A percentile compares a stretch with the other conserved stretches of the same genome.
phyloP scores from a whole-genome alignment of 768 basidiomycete genomes.

The Hericium erinaceus region DNA sequence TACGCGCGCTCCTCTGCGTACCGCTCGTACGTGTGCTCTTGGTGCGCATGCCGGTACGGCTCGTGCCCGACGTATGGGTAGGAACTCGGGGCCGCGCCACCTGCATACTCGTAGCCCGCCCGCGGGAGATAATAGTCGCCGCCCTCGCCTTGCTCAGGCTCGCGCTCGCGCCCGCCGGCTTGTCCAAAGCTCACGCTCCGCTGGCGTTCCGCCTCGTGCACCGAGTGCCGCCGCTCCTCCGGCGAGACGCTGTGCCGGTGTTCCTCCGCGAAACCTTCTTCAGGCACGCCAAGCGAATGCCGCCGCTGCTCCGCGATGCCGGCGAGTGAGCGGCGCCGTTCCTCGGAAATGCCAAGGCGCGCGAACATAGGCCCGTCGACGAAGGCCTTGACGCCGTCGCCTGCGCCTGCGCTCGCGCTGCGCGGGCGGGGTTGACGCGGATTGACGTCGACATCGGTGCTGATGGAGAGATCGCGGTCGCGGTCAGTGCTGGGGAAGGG shows the following conservation, averaged over 20 bases:
- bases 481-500: conserved; percentile 7
- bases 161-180: background rate
- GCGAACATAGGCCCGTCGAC: background rate
- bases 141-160: background rate
- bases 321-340: conserved; percentile 8
- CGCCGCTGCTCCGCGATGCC: background rate
- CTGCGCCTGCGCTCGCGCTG: conserved; percentile 15
- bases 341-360: conserved; percentile 5
- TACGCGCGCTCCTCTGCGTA: background rate
- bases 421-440: conserved; percentile 7
- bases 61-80: background rate
- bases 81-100: background rate
- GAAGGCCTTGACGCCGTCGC: conserved; percentile 15
- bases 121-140: background rate
- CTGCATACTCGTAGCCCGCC: background rate
- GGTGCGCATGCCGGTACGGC: background rate
- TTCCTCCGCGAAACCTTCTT: conserved; percentile 3
- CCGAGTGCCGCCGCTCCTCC: background rate
- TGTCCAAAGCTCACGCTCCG: conserved; percentile 12
- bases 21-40: background rate
- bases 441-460: background rate
- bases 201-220: conserved; percentile 8
- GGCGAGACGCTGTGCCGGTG: conserved; percentile 5
- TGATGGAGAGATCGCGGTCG: background rate
- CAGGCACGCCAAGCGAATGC: background rate